Evolutionary conservation across 441 rosid species (phyloP).

Genomic region (Syzygium malaccense): DNA sequence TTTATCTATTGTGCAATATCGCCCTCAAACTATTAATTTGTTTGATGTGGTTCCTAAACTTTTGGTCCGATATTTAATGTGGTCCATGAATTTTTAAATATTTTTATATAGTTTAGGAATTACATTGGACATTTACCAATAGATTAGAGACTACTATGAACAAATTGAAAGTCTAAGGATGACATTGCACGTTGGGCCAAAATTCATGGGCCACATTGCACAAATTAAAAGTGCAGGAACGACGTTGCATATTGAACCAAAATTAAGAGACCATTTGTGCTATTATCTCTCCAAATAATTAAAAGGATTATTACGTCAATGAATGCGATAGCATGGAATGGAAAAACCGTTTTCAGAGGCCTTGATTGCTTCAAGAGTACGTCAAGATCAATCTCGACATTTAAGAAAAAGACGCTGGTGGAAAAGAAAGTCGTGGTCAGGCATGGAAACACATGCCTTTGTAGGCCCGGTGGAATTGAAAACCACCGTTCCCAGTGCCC

Average conservation of each 20-base stretch:
- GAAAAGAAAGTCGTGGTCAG: neutral
- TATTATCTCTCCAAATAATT: neutral
- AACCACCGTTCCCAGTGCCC: neutral
- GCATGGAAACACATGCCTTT: neutral
- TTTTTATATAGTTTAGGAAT: no score
- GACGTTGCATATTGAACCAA: neutral
- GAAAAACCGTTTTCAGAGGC: neutral
- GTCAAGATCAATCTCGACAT: neutral
- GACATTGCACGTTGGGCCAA: neutral
- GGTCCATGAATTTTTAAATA: neutral
- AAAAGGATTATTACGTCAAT: neutral
- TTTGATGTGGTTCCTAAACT: no score
- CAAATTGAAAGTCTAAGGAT: rapidly evolving
- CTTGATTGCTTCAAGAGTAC: neutral
- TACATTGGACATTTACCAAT: neutral
- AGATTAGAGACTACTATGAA: no score
- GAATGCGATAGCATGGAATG: neutral
- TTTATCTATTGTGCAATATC: no score
- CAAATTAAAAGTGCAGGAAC: rapidly evolving
- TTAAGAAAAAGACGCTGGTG: neutral
- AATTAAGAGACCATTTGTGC: neutral
- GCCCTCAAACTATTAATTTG: no score
- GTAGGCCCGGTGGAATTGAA: neutral
- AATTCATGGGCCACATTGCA: rapidly evolving
- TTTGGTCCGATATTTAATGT: neutral